phyloP scores from a whole-genome alignment of 2,329 filamentous ascomycete species.

The Ophiostoma perfectum region DNA sequence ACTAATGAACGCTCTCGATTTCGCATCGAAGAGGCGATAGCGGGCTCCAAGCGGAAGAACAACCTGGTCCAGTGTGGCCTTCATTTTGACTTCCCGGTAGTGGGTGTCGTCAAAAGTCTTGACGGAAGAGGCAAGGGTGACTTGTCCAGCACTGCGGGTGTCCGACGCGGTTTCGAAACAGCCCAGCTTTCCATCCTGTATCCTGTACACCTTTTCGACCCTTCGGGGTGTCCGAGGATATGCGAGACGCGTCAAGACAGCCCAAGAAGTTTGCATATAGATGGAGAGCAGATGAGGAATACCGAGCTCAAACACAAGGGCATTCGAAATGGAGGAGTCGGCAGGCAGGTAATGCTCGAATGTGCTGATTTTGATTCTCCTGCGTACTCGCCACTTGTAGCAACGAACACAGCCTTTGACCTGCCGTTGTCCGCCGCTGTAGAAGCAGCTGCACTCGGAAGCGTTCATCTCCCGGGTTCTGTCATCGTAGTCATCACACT shows the following conservation, averaged over 20 bases:
- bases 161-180: background rate
- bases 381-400: constrained; percentile 29
- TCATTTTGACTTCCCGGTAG: constrained; percentile 40
- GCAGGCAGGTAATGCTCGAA: constrained; percentile 40
- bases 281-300: constrained; percentile 34
- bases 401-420: constrained; percentile 36
- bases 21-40: constrained; percentile 44
- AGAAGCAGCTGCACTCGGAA: constrained; percentile 33
- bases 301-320: constrained; percentile 40
- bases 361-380: constrained; percentile 34
- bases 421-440: constrained; percentile 29
- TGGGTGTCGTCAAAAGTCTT: constrained; percentile 39
- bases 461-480: constrained; percentile 33
- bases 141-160: background rate
- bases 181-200: background rate
- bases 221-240: constrained; percentile 10
- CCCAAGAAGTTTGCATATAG: constrained; percentile 42
- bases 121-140: constrained; percentile 15
- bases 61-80: constrained; percentile 38
- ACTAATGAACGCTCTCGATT: constrained; percentile 37
- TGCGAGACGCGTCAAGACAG: constrained; percentile 33
- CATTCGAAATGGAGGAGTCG: constrained; percentile 31
- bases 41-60: constrained; percentile 43
- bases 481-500: constrained; percentile 32
- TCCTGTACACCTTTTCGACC: background rate